Conservation (phyloP, 768 basidiomycete genomes). For the Leucocoprinus leucothites region DNA sequence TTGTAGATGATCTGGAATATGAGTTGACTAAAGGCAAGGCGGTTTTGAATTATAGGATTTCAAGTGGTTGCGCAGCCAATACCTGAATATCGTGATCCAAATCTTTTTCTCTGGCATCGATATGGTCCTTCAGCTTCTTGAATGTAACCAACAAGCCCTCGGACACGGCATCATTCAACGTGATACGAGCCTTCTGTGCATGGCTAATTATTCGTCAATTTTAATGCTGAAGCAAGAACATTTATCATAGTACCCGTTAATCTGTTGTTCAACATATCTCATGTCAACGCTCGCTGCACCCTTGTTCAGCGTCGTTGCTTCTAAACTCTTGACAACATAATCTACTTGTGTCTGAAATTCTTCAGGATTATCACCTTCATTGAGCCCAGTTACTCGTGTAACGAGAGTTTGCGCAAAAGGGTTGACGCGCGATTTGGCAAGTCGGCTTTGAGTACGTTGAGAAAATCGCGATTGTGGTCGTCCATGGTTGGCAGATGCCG, state of each 20-base stretch:
- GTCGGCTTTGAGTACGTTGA: constrained; percentile 45
- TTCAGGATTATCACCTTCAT: constrained; percentile 34
- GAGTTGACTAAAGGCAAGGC: constrained; percentile 43
- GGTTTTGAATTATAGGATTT: not conserved
- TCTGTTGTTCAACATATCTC: constrained; percentile 49
- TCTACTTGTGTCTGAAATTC: constrained; percentile 49
- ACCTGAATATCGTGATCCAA: constrained; percentile 69
- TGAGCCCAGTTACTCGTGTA: constrained; percentile 49
- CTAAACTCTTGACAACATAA: constrained; percentile 56
- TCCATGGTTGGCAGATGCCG: constrained; percentile 18
- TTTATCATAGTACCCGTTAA: constrained; percentile 46
- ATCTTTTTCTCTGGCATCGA: constrained; percentile 45
- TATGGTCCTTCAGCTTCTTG: constrained; percentile 45
- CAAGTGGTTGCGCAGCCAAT: constrained; percentile 4
- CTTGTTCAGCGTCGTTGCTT: constrained; percentile 51
- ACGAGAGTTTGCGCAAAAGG: constrained; percentile 55
- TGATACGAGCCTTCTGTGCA: constrained; percentile 67
- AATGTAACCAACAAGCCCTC: constrained; percentile 58
- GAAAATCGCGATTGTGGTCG: constrained; percentile 42
- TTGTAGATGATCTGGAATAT: constrained; percentile 69
- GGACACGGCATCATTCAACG: constrained; percentile 58
- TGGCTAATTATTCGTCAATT: constrained; percentile 35
- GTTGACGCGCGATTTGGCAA: constrained; percentile 51
- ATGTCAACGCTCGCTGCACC: constrained; percentile 58
- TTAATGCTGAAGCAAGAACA: constrained; percentile 4